A percentile compares a stretch with the other conserved stretches of the same genome.
phyloP scores from a whole-genome alignment of 169 alveolate species.

The Cyclospora cayetanensis region DNA sequence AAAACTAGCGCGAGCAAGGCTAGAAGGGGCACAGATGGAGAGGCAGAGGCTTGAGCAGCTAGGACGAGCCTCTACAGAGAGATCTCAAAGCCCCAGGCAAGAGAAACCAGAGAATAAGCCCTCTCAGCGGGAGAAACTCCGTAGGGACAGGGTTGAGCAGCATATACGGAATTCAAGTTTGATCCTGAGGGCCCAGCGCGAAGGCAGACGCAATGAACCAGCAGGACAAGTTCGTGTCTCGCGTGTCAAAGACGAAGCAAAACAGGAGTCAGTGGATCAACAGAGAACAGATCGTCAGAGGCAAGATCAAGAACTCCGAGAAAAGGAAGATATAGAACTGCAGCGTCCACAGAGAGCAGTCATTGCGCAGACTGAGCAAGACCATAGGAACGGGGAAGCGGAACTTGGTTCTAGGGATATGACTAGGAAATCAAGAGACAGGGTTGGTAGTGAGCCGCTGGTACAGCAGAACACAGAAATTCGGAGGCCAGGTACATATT shows the following conservation, averaged over 20 bases:
- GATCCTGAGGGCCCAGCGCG: neutral
- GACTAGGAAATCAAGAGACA: too few species aligned
- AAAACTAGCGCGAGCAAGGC: neutral
- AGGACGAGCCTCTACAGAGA: neutral
- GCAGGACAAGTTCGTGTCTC: neutral
- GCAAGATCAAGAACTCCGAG: neutral
- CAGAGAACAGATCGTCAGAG: neutral
- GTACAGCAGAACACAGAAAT: neutral
- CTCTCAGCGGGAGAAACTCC: neutral
- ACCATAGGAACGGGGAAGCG: neutral
- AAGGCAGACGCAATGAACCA: neutral
- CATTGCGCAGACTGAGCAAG: neutral
- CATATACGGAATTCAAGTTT: neutral
- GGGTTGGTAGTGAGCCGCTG: neutral
- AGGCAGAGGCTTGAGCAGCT: conserved; percentile 4
- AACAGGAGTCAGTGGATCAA: neutral
- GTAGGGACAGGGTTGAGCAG: neutral
- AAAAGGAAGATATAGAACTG: too few species aligned
- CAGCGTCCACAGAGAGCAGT: neutral
- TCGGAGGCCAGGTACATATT: neutral
- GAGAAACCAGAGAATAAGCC: neutral
- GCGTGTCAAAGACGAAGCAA: neutral
- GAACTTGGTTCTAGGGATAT: too few species aligned
- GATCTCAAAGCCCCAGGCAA: neutral
- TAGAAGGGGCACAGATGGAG: conserved; percentile 30